A percentile compares a stretch with the other conserved stretches of the same genome.
Evolutionary conservation across 2,329 filamentous ascomycete genomes (phyloP).

Genomic region (Trichoderma sp.): DNA sequence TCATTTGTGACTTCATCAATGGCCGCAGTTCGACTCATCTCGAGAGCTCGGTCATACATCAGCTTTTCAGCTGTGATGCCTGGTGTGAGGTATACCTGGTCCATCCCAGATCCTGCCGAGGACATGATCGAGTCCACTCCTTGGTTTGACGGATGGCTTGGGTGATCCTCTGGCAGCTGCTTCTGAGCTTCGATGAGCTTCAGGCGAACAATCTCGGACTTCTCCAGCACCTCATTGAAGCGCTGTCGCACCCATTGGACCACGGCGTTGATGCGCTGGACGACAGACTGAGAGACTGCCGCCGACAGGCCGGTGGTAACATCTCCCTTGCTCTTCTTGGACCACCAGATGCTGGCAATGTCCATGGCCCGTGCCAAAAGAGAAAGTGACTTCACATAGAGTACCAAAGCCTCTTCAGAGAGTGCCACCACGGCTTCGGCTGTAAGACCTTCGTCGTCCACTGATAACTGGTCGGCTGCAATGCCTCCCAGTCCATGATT

Average conservation of each 20-base stretch:
- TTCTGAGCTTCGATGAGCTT: slow-evolving; percentile 86
- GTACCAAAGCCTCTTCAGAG: slow-evolving; percentile 90
- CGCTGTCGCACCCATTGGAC: slow-evolving; percentile 93
- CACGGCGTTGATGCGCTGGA: slow-evolving; percentile 80
- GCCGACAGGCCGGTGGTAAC: slow-evolving; percentile 43
- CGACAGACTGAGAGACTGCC: slow-evolving; percentile 51
- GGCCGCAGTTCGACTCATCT: slow-evolving; percentile 93
- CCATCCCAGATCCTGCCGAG: slow-evolving; percentile 64
- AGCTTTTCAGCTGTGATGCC: slow-evolving; percentile 94
- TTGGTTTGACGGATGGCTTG: slow-evolving; percentile 81
- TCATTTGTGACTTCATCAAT: slow-evolving; percentile 95
- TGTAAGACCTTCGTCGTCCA: slow-evolving; percentile 75
- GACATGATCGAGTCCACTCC: slow-evolving; percentile 58
- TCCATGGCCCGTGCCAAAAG: slow-evolving; percentile 94
- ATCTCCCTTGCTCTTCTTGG: slow-evolving; percentile 70
- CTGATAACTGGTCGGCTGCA: slow-evolving; percentile 52
- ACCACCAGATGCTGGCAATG: slow-evolving; percentile 91
- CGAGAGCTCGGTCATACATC: slow-evolving; percentile 95
- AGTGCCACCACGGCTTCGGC: slow-evolving; percentile 81
- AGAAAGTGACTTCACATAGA: slow-evolving; percentile 93
- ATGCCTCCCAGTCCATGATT: slow-evolving; percentile 69
- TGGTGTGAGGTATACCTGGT: slow-evolving; percentile 80
- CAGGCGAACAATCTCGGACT: slow-evolving; percentile 89
- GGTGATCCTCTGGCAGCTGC: slow-evolving; percentile 79
- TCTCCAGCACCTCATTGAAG: slow-evolving; percentile 97